Percentiles rank a stretch among this genome's conserved stretches.
phyloP scores from a whole-genome alignment of 805 yeast species.

The Spathaspora boniae region DNA sequence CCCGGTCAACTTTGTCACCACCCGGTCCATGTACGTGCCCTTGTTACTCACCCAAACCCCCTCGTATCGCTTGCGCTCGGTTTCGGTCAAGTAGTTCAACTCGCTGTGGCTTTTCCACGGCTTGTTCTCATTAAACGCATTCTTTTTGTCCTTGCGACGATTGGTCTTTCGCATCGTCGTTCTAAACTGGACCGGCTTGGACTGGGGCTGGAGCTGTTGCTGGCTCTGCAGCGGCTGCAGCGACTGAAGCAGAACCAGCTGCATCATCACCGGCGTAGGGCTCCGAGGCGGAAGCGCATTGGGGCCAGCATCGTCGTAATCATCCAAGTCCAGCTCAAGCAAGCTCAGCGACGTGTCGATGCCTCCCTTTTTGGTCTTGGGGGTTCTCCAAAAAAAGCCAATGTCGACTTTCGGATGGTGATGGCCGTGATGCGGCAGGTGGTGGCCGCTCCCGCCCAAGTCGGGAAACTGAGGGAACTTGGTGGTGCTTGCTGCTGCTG shows the following conservation, averaged over 20 bases:
- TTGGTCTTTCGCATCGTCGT: constrained; percentile 50
- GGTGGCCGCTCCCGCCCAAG: constrained; percentile 6
- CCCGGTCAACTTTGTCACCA: constrained; percentile 28
- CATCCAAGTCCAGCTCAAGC: constrained; percentile 11
- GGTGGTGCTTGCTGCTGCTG: neutral
- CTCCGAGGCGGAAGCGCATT: neutral
- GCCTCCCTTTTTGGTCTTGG: constrained; percentile 14
- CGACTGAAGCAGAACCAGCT: neutral
- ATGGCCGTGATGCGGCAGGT: constrained; percentile 1
- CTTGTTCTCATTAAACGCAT: constrained; percentile 74
- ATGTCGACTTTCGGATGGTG: too few relatives aligned
- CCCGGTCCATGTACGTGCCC: constrained; percentile 52
- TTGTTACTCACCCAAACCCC: constrained; percentile 91
- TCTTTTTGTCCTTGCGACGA: constrained; percentile 35
- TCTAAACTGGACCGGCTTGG: constrained; percentile 43
- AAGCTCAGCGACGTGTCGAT: constrained; percentile 10
- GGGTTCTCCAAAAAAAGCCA: constrained; percentile 19
- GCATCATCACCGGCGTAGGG: neutral
- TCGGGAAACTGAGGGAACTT: constrained; percentile 36
- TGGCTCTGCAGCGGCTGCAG: constrained; percentile 8
- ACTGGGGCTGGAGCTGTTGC: too few relatives aligned
- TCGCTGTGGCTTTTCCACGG: constrained; percentile 90
- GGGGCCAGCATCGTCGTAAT: constrained; percentile 5
- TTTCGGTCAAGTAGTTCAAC: constrained; percentile 46
- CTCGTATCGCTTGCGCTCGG: constrained; percentile 85